phyloP scores from a whole-genome alignment of 2,329 filamentous ascomycete species.

The Penicillium verrucosum region DNA sequence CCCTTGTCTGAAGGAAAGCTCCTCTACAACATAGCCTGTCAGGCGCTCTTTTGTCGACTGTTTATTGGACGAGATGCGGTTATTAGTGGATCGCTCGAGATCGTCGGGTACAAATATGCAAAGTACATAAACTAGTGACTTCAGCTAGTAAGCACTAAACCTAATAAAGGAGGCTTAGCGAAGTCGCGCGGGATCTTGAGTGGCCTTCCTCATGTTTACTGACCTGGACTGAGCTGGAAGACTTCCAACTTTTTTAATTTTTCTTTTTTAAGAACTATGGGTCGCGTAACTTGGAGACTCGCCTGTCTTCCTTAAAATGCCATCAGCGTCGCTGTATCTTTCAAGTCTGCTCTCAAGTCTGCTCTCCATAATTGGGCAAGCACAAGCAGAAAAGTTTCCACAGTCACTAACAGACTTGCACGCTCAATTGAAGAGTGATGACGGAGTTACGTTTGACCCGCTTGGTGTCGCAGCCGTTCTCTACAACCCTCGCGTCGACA shows the following conservation, averaged over 20 bases:
- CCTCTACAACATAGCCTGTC: no score
- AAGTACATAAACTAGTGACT: not conserved
- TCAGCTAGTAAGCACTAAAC: not conserved
- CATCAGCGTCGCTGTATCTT: not conserved
- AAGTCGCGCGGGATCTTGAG: not conserved
- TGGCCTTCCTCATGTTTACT: not conserved
- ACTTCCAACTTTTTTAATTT: not conserved
- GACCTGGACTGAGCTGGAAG: no score
- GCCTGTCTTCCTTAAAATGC: not conserved
- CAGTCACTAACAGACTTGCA: not conserved
- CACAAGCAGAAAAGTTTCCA: not conserved
- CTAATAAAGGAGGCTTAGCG: not conserved
- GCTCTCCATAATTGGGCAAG: not conserved
- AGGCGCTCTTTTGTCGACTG: no score
- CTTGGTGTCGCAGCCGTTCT: conserved; percentile 35
- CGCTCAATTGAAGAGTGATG: not conserved
- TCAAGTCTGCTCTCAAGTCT: not conserved
- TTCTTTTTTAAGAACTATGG: not conserved
- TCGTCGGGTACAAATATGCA: not conserved
- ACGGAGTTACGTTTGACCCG: conserved; percentile 32
- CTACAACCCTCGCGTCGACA: conserved; percentile 30
- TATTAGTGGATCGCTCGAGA: not conserved
- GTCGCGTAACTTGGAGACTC: not conserved
- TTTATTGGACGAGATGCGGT: not conserved
- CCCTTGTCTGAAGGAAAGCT: no score